These are phyloP conservation scores for Torulaspora pretoriensis DNA, from an alignment of 1,139 yeast genomes.

Conservation along the genomic window DNA sequence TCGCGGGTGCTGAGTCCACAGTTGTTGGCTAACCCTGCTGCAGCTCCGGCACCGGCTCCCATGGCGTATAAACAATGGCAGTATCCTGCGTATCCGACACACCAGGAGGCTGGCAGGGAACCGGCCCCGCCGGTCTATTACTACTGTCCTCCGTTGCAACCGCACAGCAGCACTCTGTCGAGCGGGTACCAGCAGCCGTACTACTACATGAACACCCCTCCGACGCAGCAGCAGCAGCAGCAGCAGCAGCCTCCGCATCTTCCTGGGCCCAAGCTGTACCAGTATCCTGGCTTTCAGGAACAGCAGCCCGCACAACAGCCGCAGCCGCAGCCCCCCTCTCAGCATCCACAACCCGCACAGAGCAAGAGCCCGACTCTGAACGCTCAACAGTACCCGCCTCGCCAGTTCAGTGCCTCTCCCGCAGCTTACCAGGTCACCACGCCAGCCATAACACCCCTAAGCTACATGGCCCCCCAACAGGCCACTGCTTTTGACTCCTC, in stretches of 20 bases:
- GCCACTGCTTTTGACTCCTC: slow-evolving; percentile 1
- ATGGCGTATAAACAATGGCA: slow-evolving; percentile 8
- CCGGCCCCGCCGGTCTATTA: slow-evolving; percentile 5
- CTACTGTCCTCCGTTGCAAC: slow-evolving; percentile 9
- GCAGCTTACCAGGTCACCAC: slow-evolving; percentile 8
- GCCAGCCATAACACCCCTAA: slow-evolving; percentile 3
- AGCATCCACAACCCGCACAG: slow-evolving; percentile 18
- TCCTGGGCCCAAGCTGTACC: slow-evolving; percentile 14
- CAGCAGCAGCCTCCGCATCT: slow-evolving; percentile 5
- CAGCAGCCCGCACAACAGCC: slow-evolving; percentile 12
- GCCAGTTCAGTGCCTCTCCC: slow-evolving; percentile 13
- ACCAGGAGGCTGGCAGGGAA: slow-evolving; percentile 1
- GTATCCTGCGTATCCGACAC: slow-evolving; percentile 3
- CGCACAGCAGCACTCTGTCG: slow-evolving; percentile 1
- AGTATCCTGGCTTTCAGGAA: slow-evolving; percentile 16
- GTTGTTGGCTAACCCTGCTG: neutral
- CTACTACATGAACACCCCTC: slow-evolving; percentile 4
- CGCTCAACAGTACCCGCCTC: slow-evolving; percentile 11
- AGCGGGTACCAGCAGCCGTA: slow-evolving; percentile 8
- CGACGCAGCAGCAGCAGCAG: slow-evolving; percentile 6
- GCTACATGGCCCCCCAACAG: slow-evolving; percentile 9
- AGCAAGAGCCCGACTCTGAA: slow-evolving; percentile 6
- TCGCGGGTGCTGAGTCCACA: slow-evolving; percentile 3
- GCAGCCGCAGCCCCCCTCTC: slow-evolving; percentile 15
- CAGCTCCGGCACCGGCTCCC: neutral